phyloP scores from a whole-genome alignment of 352 stramenopile genomes.

The Globisporangium apiculatum region DNA sequence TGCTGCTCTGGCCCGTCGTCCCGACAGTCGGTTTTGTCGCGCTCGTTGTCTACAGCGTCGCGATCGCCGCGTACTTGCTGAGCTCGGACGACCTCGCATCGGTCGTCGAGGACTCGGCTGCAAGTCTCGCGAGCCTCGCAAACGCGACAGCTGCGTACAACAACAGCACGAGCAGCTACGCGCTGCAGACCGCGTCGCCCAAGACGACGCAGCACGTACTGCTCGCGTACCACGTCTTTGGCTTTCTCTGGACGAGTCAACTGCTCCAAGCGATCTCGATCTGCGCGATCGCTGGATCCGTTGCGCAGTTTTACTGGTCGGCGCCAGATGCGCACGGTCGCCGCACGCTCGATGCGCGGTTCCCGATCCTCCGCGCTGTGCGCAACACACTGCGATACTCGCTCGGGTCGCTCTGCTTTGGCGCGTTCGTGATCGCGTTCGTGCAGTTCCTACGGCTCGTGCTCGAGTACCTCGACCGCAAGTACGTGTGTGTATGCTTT shows the following conservation, averaged over 20 bases:
- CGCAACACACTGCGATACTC: conserved; percentile 84
- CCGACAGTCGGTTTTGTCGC: conserved; percentile 44
- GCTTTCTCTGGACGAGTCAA: conserved; percentile 95
- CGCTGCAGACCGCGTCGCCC: conserved; percentile 16
- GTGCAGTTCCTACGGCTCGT: conserved; percentile 93
- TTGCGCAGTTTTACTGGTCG: conserved; percentile 93
- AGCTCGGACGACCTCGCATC: conserved; percentile 45
- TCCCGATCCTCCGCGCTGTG: conserved; percentile 58
- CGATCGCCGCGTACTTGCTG: conserved; percentile 46
- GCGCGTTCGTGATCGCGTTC: conserved; percentile 95
- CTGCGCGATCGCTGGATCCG: conserved; percentile 88
- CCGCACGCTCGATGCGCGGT: conserved; percentile 38
- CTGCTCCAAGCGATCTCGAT: conserved; percentile 95
- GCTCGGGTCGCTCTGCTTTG: conserved; percentile 94
- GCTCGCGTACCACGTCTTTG: conserved; percentile 88
- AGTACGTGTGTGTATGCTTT: conserved; percentile 35
- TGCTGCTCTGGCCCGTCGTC: conserved; percentile 55
- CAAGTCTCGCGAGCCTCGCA: conserved; percentile 14
- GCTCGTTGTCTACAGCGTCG: conserved; percentile 51
- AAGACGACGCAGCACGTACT: conserved; percentile 50
- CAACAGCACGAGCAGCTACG: conserved; percentile 2
- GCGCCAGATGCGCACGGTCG: conserved; percentile 20
- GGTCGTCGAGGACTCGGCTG: conserved; percentile 18
- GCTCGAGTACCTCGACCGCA: conserved; percentile 92
- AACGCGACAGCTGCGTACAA: conserved; percentile 33